phyloP scores from a whole-genome alignment of 352 stramenopile genomes.

The Phytophthora foliorum region DNA sequence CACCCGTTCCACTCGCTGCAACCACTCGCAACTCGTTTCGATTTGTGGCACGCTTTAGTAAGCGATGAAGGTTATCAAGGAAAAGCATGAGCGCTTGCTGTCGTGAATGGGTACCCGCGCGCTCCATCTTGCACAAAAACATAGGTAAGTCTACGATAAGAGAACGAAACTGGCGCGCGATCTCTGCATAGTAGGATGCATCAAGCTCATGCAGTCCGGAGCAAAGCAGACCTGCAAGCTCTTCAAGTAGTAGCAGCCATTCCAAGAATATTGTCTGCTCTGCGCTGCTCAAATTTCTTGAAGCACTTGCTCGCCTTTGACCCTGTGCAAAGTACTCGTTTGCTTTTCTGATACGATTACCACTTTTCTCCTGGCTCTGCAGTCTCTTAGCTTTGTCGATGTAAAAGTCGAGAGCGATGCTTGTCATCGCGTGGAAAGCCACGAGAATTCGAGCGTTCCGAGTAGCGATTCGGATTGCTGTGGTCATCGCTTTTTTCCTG shows the following conservation, averaged over 20 bases:
- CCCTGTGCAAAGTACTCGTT: background rate
- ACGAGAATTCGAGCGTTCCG: conserved; percentile 43
- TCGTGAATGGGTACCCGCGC: conserved; percentile 31
- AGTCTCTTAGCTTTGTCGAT: conserved; percentile 35
- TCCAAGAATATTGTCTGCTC: conserved; percentile 19
- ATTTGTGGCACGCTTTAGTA: conserved; percentile 52
- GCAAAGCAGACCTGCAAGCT: conserved; percentile 51
- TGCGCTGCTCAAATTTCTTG: background rate
- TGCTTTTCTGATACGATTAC: background rate
- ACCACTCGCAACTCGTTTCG: conserved; percentile 60
- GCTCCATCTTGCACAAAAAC: conserved; percentile 58
- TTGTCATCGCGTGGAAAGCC: conserved; percentile 46
- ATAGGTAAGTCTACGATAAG: conserved; percentile 44
- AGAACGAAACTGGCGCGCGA: conserved; percentile 39
- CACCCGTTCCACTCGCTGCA: conserved; percentile 43
- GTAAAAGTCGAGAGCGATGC: conserved; percentile 51
- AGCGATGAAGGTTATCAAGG: conserved; percentile 53
- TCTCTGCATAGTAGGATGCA: conserved; percentile 42
- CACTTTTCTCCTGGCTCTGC: background rate
- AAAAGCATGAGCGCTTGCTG: conserved; percentile 44
- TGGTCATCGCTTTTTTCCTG: conserved; percentile 49
- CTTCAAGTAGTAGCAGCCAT: conserved; percentile 56
- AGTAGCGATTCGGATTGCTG: conserved; percentile 40
- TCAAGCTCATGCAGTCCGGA: conserved; percentile 55
- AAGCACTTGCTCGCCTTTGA: background rate